Base-by-base conservation (phyloP, 352 stramenopile genomes). In the Pythium volutum region DNA sequence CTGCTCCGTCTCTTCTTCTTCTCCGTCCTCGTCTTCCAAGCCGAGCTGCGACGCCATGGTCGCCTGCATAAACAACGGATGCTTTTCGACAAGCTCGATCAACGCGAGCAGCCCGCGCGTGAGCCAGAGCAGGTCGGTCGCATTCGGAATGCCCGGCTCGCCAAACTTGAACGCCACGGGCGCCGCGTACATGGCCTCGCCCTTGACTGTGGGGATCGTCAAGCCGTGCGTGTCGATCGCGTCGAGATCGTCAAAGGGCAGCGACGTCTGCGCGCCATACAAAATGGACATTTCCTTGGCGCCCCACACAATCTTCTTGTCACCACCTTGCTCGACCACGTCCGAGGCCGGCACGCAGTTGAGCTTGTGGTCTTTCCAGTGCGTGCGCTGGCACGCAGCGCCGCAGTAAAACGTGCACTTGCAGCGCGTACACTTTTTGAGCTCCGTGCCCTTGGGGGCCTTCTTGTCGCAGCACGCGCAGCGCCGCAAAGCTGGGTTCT, bases 341-440 rank as follows among this genome's bases (percentile, higher is more conserved):
- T 54, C 73, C 22, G 61, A 70, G 49, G 73, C 59, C 1, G 81
- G 58, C 49, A 87, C 73, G 56, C 84, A 94, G 63, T 81, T 92
- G 20, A 90, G 64, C 64, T 92, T 91, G 72, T 94, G 83, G 52
- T 90, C 83, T 51, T 89, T 88, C 83, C 85, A 93, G 60, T 94
- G 85, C 0, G 48, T 61, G n/a, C 79, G 79, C 64, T 94, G 85
- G 55, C 83, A 92, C 46, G 75, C 63, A 4, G 75, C 79, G 29
- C 84, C 76, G 55, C 83, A 92, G 80, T 94, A 94, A 41, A 94
- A 94, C 26, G 74, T 82, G 67, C 79, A 94, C 63, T 91, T 85
- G 74, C 85, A 94, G 1, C 83, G 85, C 38, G 85, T 94, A 60
- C 85, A 94, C 23, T 82, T 82, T 59, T 88, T 91, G 0, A 94